Evolutionary conservation across 2,329 filamentous ascomycete genomes (phyloP).

Genomic region (Cercospora berteroae): DNA sequence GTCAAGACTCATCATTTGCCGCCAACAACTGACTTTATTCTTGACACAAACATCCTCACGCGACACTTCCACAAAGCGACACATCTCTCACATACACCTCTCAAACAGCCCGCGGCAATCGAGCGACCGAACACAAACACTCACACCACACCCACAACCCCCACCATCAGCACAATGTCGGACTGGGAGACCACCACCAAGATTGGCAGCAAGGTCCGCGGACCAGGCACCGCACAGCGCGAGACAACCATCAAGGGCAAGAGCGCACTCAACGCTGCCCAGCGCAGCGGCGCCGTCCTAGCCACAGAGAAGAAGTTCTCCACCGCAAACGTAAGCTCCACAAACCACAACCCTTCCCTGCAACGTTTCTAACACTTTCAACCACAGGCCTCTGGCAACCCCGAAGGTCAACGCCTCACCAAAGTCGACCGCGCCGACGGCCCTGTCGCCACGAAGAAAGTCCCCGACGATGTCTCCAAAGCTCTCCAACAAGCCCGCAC

Average conservation of each 20-base stretch:
- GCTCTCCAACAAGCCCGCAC: slow-evolving; percentile 78
- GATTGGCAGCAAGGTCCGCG: slow-evolving; percentile 83
- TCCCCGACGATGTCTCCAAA: slow-evolving; percentile 76
- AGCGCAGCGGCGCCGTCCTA: slow-evolving; percentile 72
- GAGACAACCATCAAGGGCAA: slow-evolving; percentile 90
- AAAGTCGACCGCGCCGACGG: slow-evolving; percentile 98
- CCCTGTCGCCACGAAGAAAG: slow-evolving; percentile 93
- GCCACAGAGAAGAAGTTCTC: slow-evolving; percentile 89
- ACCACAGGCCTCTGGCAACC: slow-evolving; percentile 35
- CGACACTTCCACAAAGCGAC: not conserved
- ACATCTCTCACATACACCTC: not conserved
- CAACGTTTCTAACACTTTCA: slow-evolving; percentile 29
- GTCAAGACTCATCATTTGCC: slow-evolving; percentile 3
- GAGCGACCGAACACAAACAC: not conserved
- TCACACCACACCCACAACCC: not conserved
- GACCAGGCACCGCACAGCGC: slow-evolving; percentile 63
- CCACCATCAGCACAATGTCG: slow-evolving; percentile 38
- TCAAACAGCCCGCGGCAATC: not conserved
- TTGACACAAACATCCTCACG: not conserved
- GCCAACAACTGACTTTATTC: not conserved
- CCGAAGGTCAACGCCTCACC: slow-evolving; percentile 89
- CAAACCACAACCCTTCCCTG: not conserved
- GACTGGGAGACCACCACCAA: slow-evolving; percentile 87
- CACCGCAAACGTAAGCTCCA: slow-evolving; percentile 71
- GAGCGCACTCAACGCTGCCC: slow-evolving; percentile 81